Conservation (phyloP, 2,329 filamentous ascomycete genomes). For the Fusarium protoensiforme region DNA sequence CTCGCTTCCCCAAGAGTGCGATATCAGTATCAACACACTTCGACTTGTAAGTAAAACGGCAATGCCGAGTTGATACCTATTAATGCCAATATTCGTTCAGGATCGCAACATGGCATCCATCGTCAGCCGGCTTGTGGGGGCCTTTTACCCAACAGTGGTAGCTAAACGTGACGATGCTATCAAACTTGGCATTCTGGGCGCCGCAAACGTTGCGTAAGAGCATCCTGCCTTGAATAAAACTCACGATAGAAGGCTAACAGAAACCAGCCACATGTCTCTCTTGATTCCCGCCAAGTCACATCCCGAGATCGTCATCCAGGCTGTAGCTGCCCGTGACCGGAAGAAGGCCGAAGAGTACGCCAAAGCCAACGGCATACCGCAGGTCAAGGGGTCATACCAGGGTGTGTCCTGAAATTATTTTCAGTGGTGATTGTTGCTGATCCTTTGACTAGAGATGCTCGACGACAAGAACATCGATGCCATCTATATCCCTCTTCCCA, state of each 20-base stretch:
- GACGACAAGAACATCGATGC: conserved; percentile 55
- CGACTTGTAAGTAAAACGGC: neutral
- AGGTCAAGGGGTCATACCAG: conserved; percentile 4
- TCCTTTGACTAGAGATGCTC: conserved; percentile 43
- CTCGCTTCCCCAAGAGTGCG: no score
- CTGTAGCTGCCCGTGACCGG: conserved; percentile 9
- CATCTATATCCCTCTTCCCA: conserved; percentile 62
- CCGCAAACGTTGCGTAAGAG: neutral
- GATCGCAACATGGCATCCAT: neutral
- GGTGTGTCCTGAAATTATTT: neutral
- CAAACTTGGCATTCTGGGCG: neutral
- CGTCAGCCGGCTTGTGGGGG: neutral
- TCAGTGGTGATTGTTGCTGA: neutral
- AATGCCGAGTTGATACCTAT: neutral
- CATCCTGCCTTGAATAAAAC: neutral
- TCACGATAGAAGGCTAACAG: neutral
- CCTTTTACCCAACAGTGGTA: neutral
- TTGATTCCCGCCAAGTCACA: conserved; percentile 2
- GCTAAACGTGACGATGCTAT: neutral
- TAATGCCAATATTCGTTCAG: rapidly evolving
- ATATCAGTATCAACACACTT: neutral
- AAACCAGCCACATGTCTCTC: neutral
- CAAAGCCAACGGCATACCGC: neutral
- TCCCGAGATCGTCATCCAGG: neutral
- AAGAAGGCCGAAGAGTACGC: conserved; percentile 1